Evolutionary conservation across 768 basidiomycete genomes (phyloP).

Genomic region (Sutorius australiensis): DNA sequence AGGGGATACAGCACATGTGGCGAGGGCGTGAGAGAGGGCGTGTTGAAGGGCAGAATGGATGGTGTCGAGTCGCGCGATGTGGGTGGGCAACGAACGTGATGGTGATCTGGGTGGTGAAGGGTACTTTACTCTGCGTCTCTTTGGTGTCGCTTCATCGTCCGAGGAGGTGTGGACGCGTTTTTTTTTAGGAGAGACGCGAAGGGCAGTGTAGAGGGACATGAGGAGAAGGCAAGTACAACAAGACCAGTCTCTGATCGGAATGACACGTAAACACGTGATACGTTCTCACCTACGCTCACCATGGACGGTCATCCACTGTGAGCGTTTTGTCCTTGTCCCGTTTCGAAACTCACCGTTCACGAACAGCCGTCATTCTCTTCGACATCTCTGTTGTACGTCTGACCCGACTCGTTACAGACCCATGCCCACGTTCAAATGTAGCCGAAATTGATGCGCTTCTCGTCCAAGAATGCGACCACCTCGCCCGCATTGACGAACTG

Average conservation of each 20-base stretch:
- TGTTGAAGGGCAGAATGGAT: constrained; percentile 73
- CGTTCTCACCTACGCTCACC: constrained; percentile 20
- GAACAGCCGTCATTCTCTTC: constrained; percentile 4
- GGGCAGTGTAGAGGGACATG: constrained; percentile 29
- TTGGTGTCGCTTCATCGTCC: constrained; percentile 59
- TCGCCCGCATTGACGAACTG: constrained; percentile 20
- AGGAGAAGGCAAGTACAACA: not conserved
- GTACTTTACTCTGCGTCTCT: constrained; percentile 59
- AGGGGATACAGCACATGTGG: constrained; percentile 76
- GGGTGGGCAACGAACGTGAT: constrained; percentile 43
- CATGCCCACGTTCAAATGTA: constrained; percentile 2
- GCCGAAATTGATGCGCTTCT: constrained; percentile 30
- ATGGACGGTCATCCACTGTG: constrained; percentile 22
- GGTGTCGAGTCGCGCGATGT: constrained; percentile 57
- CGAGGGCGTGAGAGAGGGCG: constrained; percentile 81
- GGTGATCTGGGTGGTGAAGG: constrained; percentile 43
- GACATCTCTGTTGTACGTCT: constrained; percentile 8
- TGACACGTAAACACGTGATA: constrained; percentile 33
- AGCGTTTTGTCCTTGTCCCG: not conserved
- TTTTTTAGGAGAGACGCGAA: constrained; percentile 67
- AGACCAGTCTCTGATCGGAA: constrained; percentile 20
- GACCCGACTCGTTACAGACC: not conserved
- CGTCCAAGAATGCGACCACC: constrained; percentile 21
- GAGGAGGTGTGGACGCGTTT: constrained; percentile 53
- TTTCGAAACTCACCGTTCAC: not conserved